These are phyloP conservation scores for Fraxinus sp. DNA, from an alignment of 305 asterid genomes.

Conservation along the genomic window DNA sequence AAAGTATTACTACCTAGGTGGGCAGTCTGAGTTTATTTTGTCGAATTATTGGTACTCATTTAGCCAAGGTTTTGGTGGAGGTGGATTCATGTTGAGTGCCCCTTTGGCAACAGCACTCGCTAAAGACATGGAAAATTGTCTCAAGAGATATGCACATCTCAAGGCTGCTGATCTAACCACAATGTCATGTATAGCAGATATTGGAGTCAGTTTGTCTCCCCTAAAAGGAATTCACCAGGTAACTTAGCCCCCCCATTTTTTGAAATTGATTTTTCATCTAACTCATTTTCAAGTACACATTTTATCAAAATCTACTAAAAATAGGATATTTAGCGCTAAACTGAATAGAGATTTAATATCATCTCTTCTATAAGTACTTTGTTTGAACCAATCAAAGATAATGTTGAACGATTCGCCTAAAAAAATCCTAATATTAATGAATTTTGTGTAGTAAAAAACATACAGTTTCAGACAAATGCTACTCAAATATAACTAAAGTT, in stretches of 20 bases:
- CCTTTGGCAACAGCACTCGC: slow-evolving; percentile 57
- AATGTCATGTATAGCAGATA: slow-evolving; percentile 64
- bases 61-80: slow-evolving; percentile 77
- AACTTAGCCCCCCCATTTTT: too few relatives aligned
- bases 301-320: too few relatives aligned
- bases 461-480: neutral
- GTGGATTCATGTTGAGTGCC: slow-evolving; percentile 42
- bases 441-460: neutral
- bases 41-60: slow-evolving; percentile 60
- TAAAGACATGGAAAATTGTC: slow-evolving; percentile 54
- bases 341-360: too few relatives aligned
- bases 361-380: neutral
- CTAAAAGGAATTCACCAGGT: slow-evolving; percentile 79
- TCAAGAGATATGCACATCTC: slow-evolving; percentile 42
- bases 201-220: slow-evolving; percentile 69
- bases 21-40: slow-evolving; percentile 56
- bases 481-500: neutral
- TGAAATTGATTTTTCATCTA: too few relatives aligned
- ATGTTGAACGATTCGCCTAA: too few relatives aligned
- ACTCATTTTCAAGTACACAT: too few relatives aligned
- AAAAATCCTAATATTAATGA: too few relatives aligned
- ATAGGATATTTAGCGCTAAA: too few relatives aligned
- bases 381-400: neutral
- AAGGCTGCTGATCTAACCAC: slow-evolving; percentile 51
- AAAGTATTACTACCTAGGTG: slow-evolving; percentile 54